Percentiles rank a stretch among this genome's conserved stretches.
phyloP scores from a whole-genome alignment of 1,139 yeast genomes.

The Yamadazyma blattariae region DNA sequence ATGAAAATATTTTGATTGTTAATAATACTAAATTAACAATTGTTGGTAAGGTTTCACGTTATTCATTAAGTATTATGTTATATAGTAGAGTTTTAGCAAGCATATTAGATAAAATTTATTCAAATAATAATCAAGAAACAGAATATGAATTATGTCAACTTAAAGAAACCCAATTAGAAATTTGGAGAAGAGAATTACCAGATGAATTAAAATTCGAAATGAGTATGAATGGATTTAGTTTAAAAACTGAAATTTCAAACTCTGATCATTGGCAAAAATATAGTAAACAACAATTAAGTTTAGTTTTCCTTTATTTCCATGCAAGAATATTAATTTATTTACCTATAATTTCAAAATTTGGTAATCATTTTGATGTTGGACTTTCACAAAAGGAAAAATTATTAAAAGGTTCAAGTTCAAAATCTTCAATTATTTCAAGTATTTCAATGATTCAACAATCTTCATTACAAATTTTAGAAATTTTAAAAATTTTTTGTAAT shows the following conservation, averaged over 20 bases:
- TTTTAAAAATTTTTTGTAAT: slow-evolving; percentile 49
- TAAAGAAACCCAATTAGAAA: slow-evolving; percentile 69
- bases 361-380: slow-evolving; percentile 45
- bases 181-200: slow-evolving; percentile 78
- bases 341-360: slow-evolving; percentile 60
- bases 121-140: slow-evolving; percentile 40
- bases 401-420: slow-evolving; percentile 24
- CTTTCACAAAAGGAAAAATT: slow-evolving; percentile 40
- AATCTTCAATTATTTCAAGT: slow-evolving; percentile 28
- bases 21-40: slow-evolving; percentile 56
- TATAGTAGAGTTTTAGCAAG: slow-evolving; percentile 73
- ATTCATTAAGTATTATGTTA: slow-evolving; percentile 63
- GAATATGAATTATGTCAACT: slow-evolving; percentile 40
- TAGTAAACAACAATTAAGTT: slow-evolving; percentile 53
- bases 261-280: slow-evolving; percentile 30
- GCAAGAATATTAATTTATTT: slow-evolving; percentile 78
- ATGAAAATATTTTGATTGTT: slow-evolving; percentile 55
- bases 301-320: slow-evolving; percentile 69
- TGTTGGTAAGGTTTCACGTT: slow-evolving; percentile 66
- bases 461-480: slow-evolving; percentile 61
- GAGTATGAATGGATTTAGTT: slow-evolving; percentile 58
- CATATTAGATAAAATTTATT: slow-evolving; percentile 64
- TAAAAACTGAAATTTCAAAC: slow-evolving; percentile 23
- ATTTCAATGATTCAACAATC: slow-evolving; percentile 74
- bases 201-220: slow-evolving; percentile 59